Percentiles rank a stretch among this genome's conserved stretches.
Conservation (phyloP, 1,284 basidiomycete species). For the Meira nashicola region DNA sequence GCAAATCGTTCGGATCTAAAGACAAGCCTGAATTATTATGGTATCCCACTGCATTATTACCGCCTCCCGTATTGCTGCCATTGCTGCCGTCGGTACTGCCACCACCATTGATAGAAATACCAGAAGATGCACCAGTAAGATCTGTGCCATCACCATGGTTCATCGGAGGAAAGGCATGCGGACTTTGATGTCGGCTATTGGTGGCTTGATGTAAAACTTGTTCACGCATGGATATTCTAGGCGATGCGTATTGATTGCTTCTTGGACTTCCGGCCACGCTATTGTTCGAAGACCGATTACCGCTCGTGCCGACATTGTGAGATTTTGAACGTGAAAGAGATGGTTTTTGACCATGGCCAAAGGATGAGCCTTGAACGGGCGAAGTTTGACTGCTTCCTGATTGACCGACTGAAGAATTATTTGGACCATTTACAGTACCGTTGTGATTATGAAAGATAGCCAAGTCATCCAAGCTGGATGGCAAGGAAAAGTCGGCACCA, state of each 20-base stretch:
- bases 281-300: neutral
- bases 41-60: neutral
- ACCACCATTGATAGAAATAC: too few relatives aligned
- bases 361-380: neutral
- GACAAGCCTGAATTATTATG: neutral
- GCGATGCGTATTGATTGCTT: neutral
- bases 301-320: too few relatives aligned
- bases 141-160: neutral
- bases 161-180: constrained; percentile 4
- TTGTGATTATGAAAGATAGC: constrained; percentile 29
- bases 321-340: too few relatives aligned
- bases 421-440: constrained; percentile 20
- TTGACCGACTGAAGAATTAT: neutral
- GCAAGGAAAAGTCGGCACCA: constrained; percentile 24
- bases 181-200: constrained; percentile 10
- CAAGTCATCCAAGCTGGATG: constrained; percentile 31
- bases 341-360: too few relatives aligned
- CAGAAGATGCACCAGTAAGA: neutral
- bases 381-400: constrained; percentile 10
- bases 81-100: neutral
- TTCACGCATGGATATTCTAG: neutral
- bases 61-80: too few relatives aligned
- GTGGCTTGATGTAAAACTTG: neutral
- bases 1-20: neutral
- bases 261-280: neutral